A percentile compares a stretch with the other conserved stretches of the same genome.
Conservation (phyloP, 2,329 filamentous ascomycete genomes). For the Botrytis fabae region DNA sequence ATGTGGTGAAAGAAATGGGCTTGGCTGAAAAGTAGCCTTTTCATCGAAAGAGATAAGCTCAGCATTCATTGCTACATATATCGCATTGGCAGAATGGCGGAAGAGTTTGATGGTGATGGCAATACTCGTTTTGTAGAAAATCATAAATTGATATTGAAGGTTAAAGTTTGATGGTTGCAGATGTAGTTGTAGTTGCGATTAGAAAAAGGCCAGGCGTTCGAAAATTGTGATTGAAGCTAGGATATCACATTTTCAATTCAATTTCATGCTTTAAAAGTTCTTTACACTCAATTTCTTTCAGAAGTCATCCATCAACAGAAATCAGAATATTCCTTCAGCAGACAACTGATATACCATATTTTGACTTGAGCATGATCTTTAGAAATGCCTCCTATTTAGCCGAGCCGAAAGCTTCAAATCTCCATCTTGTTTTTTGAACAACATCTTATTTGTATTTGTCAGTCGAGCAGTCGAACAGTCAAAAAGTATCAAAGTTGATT, state of each 20-base stretch:
- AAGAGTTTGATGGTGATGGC: neutral
- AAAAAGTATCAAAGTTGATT: neutral
- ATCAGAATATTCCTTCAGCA: accelerated
- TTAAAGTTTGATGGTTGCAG: neutral
- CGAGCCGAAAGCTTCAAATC: neutral
- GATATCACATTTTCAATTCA: neutral
- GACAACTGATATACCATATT: neutral
- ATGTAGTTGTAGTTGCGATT: neutral
- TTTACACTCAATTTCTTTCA: neutral
- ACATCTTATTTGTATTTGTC: neutral
- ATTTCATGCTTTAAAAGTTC: neutral
- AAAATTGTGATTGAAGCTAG: neutral
- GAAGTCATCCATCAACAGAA: too few relatives aligned
- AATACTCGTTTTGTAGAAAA: neutral
- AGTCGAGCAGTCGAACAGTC: neutral
- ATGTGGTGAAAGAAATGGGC: too few relatives aligned
- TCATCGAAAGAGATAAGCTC: neutral
- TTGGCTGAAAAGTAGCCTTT: neutral
- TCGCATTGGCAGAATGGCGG: neutral
- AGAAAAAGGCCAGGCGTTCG: neutral
- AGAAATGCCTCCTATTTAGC: slow-evolving; percentile 6
- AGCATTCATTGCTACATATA: too few relatives aligned
- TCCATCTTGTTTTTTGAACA: neutral
- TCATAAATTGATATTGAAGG: neutral
- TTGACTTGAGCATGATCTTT: neutral